Evolutionary conservation across 495 filamentous ascomycete genomes (phyloP), one percentile per base, ranked within the genome.

Genomic region (Penicillium lagena): DNA sequence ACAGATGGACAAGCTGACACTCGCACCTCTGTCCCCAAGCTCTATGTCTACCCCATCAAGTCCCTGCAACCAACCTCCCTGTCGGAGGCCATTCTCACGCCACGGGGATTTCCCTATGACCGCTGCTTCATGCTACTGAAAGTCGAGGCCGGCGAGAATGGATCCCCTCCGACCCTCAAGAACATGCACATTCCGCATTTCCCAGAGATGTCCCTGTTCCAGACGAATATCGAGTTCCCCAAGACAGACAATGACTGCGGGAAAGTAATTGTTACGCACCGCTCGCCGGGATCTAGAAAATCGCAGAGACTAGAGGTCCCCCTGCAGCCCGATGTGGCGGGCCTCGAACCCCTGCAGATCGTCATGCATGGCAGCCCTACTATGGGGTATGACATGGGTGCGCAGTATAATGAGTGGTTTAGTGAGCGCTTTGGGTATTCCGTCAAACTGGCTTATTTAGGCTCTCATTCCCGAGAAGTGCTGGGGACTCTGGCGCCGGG

Each of bases 21-120:
- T 13, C 30, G 39, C 15, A 33, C 27, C 35, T 31, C 31, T n/a
- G n/a, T n/a, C 43, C 11, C 7, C 37, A 54, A 93, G 85, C 74
- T 96, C 29, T 93, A 87, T 65, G 73, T 86, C 35, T 94, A 95
- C 59, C 89, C 90, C 43, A 86, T 96, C 69, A 96, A 95, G 56
- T 89, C 83, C 2, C 75, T 96, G 1, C 80, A 84, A 6, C 80
- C 76, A 6, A 77, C 86, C 28, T 45, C 73, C 22, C 59, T 95
- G 31, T 36, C 66, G 3, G 55, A 68, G 14, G 75, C 84, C 9
- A 47, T 64, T 7, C 56, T 90, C 30, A 82, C 80, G 1, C 62
- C 72, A n/a, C 73, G 80, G 48, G 89, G 89, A 10, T 77, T 94
- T 46, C 64, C 67, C 29, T 76, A 87, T 62, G 90, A 96, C 67